phyloP scores from a whole-genome alignment of 1,284 basidiomycete species.

The Cryptococcus depauperatus region DNA sequence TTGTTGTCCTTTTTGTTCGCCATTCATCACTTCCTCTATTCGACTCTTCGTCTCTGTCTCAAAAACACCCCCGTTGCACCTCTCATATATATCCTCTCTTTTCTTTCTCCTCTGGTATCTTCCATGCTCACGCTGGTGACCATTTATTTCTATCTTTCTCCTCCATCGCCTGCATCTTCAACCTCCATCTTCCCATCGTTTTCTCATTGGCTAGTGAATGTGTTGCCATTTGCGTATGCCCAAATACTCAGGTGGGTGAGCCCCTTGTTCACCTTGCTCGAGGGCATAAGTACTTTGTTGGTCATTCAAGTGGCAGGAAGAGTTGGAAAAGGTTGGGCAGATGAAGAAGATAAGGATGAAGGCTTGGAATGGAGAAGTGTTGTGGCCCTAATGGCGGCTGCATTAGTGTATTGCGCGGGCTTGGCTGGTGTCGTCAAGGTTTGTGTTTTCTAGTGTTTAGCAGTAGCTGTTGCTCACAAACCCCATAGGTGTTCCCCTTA shows the following conservation, averaged over 20 bases:
- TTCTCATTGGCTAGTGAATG: constrained; percentile 35
- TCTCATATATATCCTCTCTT: constrained; percentile 36
- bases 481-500: constrained; percentile 25
- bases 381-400: constrained; percentile 38
- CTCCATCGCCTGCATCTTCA: constrained; percentile 17
- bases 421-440: constrained; percentile 38
- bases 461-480: not conserved
- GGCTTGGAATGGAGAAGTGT: constrained; percentile 44
- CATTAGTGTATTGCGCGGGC: constrained; percentile 41
- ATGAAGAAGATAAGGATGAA: constrained; percentile 42
- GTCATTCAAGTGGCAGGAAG: constrained; percentile 44
- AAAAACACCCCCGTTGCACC: constrained; percentile 42
- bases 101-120: constrained; percentile 40
- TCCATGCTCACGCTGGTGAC: constrained; percentile 29
- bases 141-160: constrained; percentile 38
- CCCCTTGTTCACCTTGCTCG: constrained; percentile 45
- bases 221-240: constrained; percentile 42
- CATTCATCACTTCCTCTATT: constrained; percentile 40
- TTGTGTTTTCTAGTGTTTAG: constrained; percentile 4
- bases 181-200: constrained; percentile 16
- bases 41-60: constrained; percentile 39
- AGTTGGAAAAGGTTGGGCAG: constrained; percentile 45
- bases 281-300: constrained; percentile 41
- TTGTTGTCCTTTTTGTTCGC: constrained; percentile 44
- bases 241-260: constrained; percentile 39